Evolutionary conservation across 176 grass and related monocot genomes (phyloP).

Genomic region (Ampelocalamus luodianensis): DNA sequence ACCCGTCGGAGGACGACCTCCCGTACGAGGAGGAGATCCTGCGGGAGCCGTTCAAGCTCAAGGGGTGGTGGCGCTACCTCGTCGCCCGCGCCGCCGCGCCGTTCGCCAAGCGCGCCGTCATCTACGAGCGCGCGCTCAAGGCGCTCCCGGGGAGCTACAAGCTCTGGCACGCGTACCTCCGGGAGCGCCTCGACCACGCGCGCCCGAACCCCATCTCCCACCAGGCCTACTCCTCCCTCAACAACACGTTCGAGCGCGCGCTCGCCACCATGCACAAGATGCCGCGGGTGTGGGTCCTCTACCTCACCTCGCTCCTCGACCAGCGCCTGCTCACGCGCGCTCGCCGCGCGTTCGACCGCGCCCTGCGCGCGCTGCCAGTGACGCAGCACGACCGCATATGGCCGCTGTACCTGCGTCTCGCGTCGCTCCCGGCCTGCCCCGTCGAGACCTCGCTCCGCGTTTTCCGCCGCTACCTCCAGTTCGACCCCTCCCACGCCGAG

Average conservation of each 20-base stretch:
- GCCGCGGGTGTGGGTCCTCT: constrained; percentile 79
- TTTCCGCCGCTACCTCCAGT: constrained; percentile 82
- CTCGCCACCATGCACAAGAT: constrained; percentile 93
- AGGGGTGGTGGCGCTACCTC: constrained; percentile 91
- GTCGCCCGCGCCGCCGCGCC: constrained; percentile 69
- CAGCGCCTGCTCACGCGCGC: constrained; percentile 69
- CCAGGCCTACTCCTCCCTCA: constrained; percentile 64
- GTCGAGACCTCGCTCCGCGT: constrained; percentile 84
- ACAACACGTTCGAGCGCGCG: constrained; percentile 88
- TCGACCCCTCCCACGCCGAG: constrained; percentile 80
- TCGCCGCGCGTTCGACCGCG: constrained; percentile 69
- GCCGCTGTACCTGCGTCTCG: constrained; percentile 72
- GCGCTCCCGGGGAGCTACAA: constrained; percentile 81
- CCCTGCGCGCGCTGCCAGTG: constrained; percentile 71
- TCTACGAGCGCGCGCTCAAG: constrained; percentile 84
- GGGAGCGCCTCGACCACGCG: constrained; percentile 74
- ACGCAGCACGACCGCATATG: constrained; percentile 92
- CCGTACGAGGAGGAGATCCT: constrained; percentile 89
- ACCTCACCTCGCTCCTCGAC: constrained; percentile 72
- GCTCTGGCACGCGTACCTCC: constrained; percentile 88
- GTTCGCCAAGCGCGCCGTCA: constrained; percentile 72
- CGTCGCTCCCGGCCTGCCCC: constrained; percentile 64
- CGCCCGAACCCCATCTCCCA: constrained; percentile 71
- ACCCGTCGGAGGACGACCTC: constrained; percentile 74
- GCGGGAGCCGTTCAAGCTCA: constrained; percentile 75